Conservation (phyloP, 2,329 filamentous ascomycete genomes). For the Alternaria burnsii region DNA sequence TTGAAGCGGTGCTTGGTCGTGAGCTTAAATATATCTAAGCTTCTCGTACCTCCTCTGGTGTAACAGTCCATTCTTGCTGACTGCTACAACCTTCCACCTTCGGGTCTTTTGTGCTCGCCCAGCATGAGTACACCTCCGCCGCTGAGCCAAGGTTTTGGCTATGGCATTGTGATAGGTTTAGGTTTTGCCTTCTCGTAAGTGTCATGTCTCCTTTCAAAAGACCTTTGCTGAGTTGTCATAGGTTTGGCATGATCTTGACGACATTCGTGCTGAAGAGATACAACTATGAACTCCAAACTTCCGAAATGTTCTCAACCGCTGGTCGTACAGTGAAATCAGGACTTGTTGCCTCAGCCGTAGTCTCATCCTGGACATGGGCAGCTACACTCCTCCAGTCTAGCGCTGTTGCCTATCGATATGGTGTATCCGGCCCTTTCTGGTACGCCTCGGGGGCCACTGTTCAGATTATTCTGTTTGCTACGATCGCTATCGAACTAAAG, state of each 20-base stretch:
- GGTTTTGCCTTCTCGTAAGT: slow-evolving; percentile 74
- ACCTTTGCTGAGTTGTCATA: slow-evolving; percentile 26
- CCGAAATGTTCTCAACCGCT: slow-evolving; percentile 91
- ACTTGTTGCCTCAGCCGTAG: slow-evolving; percentile 86
- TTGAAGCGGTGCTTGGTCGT: neutral
- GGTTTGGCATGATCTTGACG: slow-evolving; percentile 75
- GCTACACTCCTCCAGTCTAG: slow-evolving; percentile 82
- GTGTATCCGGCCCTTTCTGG: slow-evolving; percentile 72
- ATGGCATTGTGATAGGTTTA: slow-evolving; percentile 79
- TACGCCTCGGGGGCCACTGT: slow-evolving; percentile 64
- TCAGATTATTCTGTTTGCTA: slow-evolving; percentile 83
- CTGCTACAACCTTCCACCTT: neutral
- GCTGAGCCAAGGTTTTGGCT: slow-evolving; percentile 71
- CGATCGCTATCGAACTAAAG: slow-evolving; percentile 89
- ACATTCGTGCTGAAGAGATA: slow-evolving; percentile 74
- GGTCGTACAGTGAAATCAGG: slow-evolving; percentile 89
- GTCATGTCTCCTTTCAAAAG: neutral
- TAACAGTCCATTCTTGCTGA: neutral
- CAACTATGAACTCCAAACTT: slow-evolving; percentile 83
- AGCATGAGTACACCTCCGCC: slow-evolving; percentile 37
- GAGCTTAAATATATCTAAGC: neutral
- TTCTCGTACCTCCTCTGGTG: neutral
- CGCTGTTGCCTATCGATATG: slow-evolving; percentile 83
- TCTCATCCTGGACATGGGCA: slow-evolving; percentile 93
- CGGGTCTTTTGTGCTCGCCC: neutral